phyloP scores from a whole-genome alignment of 345 rosid species.

The Sonneratia alba region DNA sequence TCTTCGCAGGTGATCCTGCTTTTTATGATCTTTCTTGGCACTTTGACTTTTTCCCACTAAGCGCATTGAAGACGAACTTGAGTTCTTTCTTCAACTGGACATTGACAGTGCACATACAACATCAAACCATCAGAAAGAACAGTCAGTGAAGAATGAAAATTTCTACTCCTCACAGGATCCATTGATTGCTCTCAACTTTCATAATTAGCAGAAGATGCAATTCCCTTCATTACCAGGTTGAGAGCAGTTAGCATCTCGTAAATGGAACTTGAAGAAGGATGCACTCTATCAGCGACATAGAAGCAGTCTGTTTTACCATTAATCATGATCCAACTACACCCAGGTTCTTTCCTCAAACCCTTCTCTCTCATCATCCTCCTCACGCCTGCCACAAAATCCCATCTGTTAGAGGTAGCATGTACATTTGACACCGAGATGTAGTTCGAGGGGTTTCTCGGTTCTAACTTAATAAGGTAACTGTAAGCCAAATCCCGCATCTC shows the following conservation, averaged over 20 bases:
- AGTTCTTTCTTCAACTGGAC: not conserved
- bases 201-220: constrained; percentile 16
- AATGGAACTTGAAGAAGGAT: constrained; percentile 31
- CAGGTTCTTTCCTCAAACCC: constrained; percentile 55
- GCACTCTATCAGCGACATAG: constrained; percentile 42
- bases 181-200: constrained; percentile 3
- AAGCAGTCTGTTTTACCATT: constrained; percentile 39
- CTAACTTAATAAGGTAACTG: constrained; percentile 38
- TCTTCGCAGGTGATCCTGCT: not conserved
- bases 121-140: not conserved
- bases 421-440: constrained; percentile 49
- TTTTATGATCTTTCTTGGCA: not conserved
- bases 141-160: not conserved
- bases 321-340: constrained; percentile 63
- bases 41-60: not conserved
- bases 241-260: constrained; percentile 43
- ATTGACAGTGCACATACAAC: not conserved
- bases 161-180: not conserved
- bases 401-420: constrained; percentile 46
- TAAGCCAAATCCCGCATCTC: constrained; percentile 56
- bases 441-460: constrained; percentile 60
- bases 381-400: constrained; percentile 55
- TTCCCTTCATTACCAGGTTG: constrained; percentile 32
- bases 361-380: constrained; percentile 47
- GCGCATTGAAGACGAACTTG: not conserved